Base-by-base conservation (phyloP, 2,329 filamentous ascomycete genomes). In the Dothideomycetes sp. region DNA sequence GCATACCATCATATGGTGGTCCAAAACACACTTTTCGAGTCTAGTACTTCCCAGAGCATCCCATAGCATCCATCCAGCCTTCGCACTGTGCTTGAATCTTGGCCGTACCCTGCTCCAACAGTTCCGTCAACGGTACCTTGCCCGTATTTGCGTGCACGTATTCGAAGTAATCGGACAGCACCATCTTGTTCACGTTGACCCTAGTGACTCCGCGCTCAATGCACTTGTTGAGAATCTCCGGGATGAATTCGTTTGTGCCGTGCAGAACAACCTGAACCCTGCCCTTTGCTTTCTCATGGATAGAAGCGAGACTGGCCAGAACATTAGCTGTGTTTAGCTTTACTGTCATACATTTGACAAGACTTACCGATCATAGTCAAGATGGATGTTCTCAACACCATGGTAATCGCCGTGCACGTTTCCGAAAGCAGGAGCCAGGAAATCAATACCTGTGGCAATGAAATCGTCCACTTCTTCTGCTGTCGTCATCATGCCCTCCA, bases 401-500 rank as follows among this genome's bases (percentile, higher is more conserved):
- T 85, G 84, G 58, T 86, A 85, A 49, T 78, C 74, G 4, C 81
- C 81, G 59, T 86, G 81, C 33, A 86, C 77, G 51, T 85, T 86
- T 3, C 81, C 81, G 60, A 86, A 84, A 1, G 79, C 79, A 0
- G 81, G 82, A 3, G 82, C 82, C 11, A 87, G 63, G 63, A 79
- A 80, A 51, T 86, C 77, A 52, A 86, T 81, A 1, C 80, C 81
- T 9, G 79, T 81, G 2, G 65, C 70, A 3, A 84, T 70, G 50
- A 87, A 86, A 50, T 83, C 75, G 46, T 77, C 69, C 5, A 77
- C 79, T 58, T 86, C 74, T 45, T 81, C 78, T 0, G 74, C 70
- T 0, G 78, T 84, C 0, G 81, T 86, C 47, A 84, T 60, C 44
- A 79, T 57, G 0, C 73, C 76, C 49, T 77, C 70, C 37, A 81